These are phyloP conservation scores for Avena insularis DNA, from an alignment of 176 grass and related monocot species.

Conservation along the genomic window DNA sequence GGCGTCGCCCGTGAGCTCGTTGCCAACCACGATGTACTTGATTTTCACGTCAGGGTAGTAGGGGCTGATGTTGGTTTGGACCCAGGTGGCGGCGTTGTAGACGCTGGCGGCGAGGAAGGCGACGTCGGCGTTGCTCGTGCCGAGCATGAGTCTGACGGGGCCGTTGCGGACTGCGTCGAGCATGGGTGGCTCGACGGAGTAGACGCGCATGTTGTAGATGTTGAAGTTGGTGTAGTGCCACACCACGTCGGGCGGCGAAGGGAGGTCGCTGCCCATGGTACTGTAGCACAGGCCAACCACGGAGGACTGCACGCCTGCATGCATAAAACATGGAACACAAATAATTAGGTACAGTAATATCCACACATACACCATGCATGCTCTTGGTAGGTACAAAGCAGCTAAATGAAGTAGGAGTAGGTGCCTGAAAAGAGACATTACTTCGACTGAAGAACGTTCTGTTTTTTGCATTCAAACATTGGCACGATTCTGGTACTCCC, in stretches of 20 bases:
- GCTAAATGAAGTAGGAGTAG: too few species aligned
- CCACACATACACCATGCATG: too few species aligned
- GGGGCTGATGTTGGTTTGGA: conserved; percentile 43
- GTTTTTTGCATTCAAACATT: too few species aligned
- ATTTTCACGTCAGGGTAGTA: conserved; percentile 19
- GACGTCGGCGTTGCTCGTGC: not conserved
- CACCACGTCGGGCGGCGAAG: conserved; percentile 44
- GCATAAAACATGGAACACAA: not conserved
- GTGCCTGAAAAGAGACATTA: too few species aligned
- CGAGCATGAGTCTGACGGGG: conserved; percentile 45
- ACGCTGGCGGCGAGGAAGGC: conserved; percentile 26
- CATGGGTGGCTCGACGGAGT: conserved; percentile 26
- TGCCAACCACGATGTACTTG: conserved; percentile 60
- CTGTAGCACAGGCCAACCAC: conserved; percentile 66
- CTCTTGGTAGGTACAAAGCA: too few species aligned
- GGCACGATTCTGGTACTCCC: too few species aligned
- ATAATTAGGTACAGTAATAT: not conserved
- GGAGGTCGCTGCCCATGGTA: conserved; percentile 56
- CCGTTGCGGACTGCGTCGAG: conserved; percentile 49
- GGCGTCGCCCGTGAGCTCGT: conserved; percentile 43
- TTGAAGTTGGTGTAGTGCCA: conserved; percentile 39
- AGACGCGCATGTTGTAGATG: conserved; percentile 56
- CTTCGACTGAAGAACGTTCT: too few species aligned
- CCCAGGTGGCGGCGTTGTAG: conserved; percentile 23
- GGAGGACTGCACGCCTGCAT: conserved; percentile 40